Conservation (phyloP, 192 early-diverging fungal species). For the Coemansia sp. region DNA sequence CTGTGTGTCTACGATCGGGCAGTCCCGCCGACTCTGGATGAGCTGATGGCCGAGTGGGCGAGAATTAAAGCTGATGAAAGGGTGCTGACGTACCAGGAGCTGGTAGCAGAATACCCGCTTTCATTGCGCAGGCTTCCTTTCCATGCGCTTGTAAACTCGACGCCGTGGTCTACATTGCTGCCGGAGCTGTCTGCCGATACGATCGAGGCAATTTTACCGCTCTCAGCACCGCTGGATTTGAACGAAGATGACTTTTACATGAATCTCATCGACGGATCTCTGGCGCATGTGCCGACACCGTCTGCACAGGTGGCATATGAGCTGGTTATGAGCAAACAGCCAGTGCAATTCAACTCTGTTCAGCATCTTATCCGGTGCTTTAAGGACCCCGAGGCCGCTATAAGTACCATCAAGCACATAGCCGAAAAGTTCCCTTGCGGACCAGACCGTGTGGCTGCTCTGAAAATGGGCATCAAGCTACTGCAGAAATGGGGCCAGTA, state of each 20-base stretch:
- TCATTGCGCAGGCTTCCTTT: slow-evolving; percentile 58
- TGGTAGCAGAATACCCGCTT: slow-evolving; percentile 28
- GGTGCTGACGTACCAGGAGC: slow-evolving; percentile 1
- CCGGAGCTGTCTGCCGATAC: slow-evolving; percentile 55
- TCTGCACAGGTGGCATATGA: slow-evolving; percentile 6
- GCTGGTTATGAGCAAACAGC: slow-evolving; percentile 22
- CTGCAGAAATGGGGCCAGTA: slow-evolving; percentile 43
- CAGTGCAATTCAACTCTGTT: slow-evolving; percentile 50
- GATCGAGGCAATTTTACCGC: slow-evolving; percentile 54
- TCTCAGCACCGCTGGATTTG: slow-evolving; percentile 54
- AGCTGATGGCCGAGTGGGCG: slow-evolving; percentile 45
- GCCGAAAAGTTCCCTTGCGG: slow-evolving; percentile 59
- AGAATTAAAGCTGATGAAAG: slow-evolving; percentile 5
- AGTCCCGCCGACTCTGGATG: slow-evolving; percentile 38
- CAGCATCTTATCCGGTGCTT: slow-evolving; percentile 56
- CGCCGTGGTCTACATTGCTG: slow-evolving; percentile 50
- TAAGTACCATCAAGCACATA: slow-evolving; percentile 53
- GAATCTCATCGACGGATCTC: slow-evolving; percentile 55
- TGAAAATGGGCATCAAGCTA: slow-evolving; percentile 55
- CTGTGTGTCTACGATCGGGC: slow-evolving; percentile 54
- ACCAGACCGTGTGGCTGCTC: slow-evolving; percentile 58
- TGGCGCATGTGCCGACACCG: slow-evolving; percentile 4
- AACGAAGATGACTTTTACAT: slow-evolving; percentile 62
- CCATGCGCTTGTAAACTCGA: slow-evolving; percentile 52
- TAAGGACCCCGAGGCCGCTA: slow-evolving; percentile 49